A percentile compares a stretch with the other conserved stretches of the same genome.
Conservation (phyloP, 768 basidiomycete genomes). For the Sarcodon aspratus region DNA sequence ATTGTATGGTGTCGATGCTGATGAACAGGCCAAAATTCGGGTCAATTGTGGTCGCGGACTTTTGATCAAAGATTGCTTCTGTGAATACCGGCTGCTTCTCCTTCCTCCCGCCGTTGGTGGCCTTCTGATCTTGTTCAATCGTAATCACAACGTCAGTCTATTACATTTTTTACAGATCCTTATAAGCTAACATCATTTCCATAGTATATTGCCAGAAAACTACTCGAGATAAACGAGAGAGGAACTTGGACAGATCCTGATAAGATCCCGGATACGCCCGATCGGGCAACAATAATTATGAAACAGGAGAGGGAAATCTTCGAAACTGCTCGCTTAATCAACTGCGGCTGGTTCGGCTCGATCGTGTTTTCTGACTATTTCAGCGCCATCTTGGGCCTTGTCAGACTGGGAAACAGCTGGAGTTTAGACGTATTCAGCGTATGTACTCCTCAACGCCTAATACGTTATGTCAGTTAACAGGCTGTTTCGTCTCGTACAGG, state of each 20-base stretch:
- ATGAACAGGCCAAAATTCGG: slow-evolving; percentile 44
- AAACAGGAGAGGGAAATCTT: slow-evolving; percentile 49
- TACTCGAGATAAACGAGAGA: slow-evolving; percentile 76
- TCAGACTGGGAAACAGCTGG: slow-evolving; percentile 68
- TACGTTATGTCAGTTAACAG: background rate
- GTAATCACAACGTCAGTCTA: slow-evolving; percentile 73
- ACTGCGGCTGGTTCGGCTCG: slow-evolving; percentile 71
- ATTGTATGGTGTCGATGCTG: slow-evolving; percentile 67
- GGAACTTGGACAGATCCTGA: slow-evolving; percentile 48
- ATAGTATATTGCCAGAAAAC: slow-evolving; percentile 69
- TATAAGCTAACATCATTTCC: background rate
- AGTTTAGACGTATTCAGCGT: slow-evolving; percentile 65
- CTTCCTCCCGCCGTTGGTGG: slow-evolving; percentile 71
- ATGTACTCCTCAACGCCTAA: slow-evolving; percentile 10
- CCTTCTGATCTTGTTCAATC: slow-evolving; percentile 75
- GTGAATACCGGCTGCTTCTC: slow-evolving; percentile 67
- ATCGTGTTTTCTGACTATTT: slow-evolving; percentile 82
- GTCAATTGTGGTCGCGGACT: slow-evolving; percentile 52
- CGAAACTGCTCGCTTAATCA: slow-evolving; percentile 68
- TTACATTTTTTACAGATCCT: background rate
- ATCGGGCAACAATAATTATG: slow-evolving; percentile 20
- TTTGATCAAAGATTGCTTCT: slow-evolving; percentile 61
- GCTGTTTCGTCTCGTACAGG: slow-evolving; percentile 23
- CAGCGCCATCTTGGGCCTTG: slow-evolving; percentile 67
- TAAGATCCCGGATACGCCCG: slow-evolving; percentile 18